Base-by-base conservation (phyloP, 2,329 filamentous ascomycete species). In the Phyllosticta citriasiana region DNA sequence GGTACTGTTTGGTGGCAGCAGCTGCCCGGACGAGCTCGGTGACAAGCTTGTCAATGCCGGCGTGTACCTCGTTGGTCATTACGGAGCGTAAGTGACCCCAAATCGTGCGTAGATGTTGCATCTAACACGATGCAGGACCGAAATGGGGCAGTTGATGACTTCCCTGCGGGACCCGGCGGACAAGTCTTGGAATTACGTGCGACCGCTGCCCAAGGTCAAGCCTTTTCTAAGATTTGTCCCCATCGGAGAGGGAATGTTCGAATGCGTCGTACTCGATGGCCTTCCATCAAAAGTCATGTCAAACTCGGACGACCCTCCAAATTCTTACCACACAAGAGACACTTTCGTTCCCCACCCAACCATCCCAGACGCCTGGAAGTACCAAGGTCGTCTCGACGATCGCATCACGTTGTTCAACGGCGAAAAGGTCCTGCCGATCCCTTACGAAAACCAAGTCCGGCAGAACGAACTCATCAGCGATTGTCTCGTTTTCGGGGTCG, bases 131-230 rank as follows among this genome's bases (percentile, higher is more conserved):
- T 22, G 22, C 35, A 60, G 58, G 2, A 87, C 84, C 0, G 84
- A 88, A 67, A 82, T 80, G 1, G 83, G 84, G 5, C 80, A 84
- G 66, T 69, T 87, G 14, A 85, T 85, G 81, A 85, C 82, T 0
- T 84, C 83, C 0, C 79, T 81, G 64, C 75, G 84, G 9, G 55
- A 57, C 54, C 74, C 78, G 0, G 67, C 69, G 2, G 84, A 87
- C 68, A 79, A 78, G 52, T 79, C 76, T 2, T 88, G 84, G 85
- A 81, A 84, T 66, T 87, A 85, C 64, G 70, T 85, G n/a, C 73
- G 79, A 1, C 73, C 76, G 0, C 68, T 76, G 1, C 70, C 74
- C 0, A 66, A 69, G 14, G 71, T 78, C 3, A 70, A 72, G 33
- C 72, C 74, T 1, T 82, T 40, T 27, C 26, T 61, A 27, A 24